Evolutionary conservation across 129 eudicot genomes (phyloP).

Genomic region (Daucus carota): DH1_v3.0 NC_030384.2:46334501-46335000

Average conservation of each 20-base stretch:
- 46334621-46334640: conserved; percentile 89
- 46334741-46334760: neutral
- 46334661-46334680: neutral
- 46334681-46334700: neutral
- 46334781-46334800: neutral
- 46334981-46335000: too few species aligned
- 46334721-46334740: neutral
- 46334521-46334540: conserved; percentile 81
- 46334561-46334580: conserved; percentile 81
- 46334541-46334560: conserved; percentile 96
- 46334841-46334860: neutral
- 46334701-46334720: neutral
- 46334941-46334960: neutral
- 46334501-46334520: conserved; percentile 94
- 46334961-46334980: neutral
- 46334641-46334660: conserved; percentile 48
- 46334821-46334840: neutral
- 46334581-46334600: conserved; percentile 79
- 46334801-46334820: neutral
- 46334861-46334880: neutral
- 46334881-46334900: neutral
- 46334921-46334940: neutral
- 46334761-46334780: neutral
- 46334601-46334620: conserved; percentile 97
- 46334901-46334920: neutral